These are phyloP conservation scores for Umbilicaria muhlenbergii DNA, from an alignment of 495 filamentous ascomycete species.

Conservation along the genomic window DNA sequence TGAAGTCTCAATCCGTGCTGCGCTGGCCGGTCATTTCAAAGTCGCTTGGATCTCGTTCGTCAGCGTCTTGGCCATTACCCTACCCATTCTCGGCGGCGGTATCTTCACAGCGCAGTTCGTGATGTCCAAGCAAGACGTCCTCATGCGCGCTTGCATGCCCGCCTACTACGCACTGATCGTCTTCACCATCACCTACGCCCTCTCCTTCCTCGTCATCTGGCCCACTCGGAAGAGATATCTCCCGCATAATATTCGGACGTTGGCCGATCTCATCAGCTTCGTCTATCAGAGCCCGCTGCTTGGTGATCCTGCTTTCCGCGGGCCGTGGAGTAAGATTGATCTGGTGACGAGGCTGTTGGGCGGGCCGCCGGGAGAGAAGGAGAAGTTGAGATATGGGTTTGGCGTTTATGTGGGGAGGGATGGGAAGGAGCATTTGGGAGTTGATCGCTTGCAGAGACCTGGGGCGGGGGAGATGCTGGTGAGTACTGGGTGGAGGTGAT, in stretches of 20 bases:
- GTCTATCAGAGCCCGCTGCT: conserved; percentile 54
- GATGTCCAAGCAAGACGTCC: conserved; percentile 31
- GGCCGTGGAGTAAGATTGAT: conserved; percentile 41
- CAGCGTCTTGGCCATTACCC: conserved; percentile 41
- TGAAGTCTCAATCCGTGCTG: conserved; percentile 42
- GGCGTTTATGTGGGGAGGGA: conserved; percentile 45
- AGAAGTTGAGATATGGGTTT: conserved; percentile 40
- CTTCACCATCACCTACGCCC: conserved; percentile 49
- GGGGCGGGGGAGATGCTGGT: conserved; percentile 21
- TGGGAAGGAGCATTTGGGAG: conserved; percentile 46
- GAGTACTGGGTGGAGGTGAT: conserved; percentile 3
- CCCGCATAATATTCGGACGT: conserved; percentile 50
- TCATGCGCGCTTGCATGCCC: conserved; percentile 53
- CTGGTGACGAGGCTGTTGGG: conserved; percentile 44
- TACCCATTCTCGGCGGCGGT: conserved; percentile 67
- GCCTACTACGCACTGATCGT: conserved; percentile 50
- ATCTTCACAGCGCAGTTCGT: conserved; percentile 67
- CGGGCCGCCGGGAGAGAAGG: conserved; percentile 27
- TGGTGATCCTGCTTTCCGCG: conserved; percentile 47
- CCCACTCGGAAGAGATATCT: conserved; percentile 39
- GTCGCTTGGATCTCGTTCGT: conserved; percentile 54
- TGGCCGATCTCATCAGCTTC: conserved; percentile 66
- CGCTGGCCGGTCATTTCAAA: conserved; percentile 51
- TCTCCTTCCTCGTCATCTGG: conserved; percentile 48
- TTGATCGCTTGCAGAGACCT: conserved; percentile 40